phyloP scores from a whole-genome alignment of 2,329 filamentous ascomycete genomes.

The Lachnellula occidentalis region DNA sequence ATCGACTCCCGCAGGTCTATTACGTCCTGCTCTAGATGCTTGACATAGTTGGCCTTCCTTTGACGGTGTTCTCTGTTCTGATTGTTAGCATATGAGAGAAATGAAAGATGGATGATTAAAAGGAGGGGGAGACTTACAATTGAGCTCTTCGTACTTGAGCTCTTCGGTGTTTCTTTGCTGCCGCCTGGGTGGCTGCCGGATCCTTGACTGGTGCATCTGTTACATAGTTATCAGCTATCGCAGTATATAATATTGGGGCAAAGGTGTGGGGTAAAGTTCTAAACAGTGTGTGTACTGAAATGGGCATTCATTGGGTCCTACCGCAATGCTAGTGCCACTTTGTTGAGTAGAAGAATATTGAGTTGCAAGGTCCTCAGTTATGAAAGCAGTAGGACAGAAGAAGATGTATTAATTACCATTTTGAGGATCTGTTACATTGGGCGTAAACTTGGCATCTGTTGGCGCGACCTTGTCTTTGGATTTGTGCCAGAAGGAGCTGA shows the following conservation, averaged over 20 bases:
- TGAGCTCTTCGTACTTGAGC: constrained; percentile 30
- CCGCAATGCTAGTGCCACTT: neutral
- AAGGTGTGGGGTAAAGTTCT: neutral
- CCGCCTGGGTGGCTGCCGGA: constrained; percentile 6
- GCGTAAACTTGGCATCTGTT: constrained; percentile 12
- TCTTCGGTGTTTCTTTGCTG: constrained; percentile 24
- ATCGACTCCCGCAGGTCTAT: constrained; percentile 26
- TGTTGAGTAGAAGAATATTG: neutral
- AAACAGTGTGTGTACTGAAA: neutral
- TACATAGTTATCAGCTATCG: neutral
- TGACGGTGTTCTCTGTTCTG: constrained; percentile 25
- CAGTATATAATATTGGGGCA: neutral
- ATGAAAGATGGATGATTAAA: neutral
- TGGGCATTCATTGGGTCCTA: neutral
- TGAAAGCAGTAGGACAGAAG: neutral
- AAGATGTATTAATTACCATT: constrained; percentile 11
- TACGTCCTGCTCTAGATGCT: constrained; percentile 27
- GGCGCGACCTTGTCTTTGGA: constrained; percentile 7
- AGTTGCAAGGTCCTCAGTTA: neutral
- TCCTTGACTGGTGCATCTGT: constrained; percentile 8
- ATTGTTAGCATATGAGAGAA: neutral
- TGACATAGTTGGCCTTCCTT: constrained; percentile 27
- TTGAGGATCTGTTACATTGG: constrained; percentile 7
- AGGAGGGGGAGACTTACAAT: constrained; percentile 14
- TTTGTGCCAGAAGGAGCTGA: constrained; percentile 11